Base-by-base conservation (phyloP, 495 filamentous ascomycete genomes). In the Penicillium longicatenatum region DNA sequence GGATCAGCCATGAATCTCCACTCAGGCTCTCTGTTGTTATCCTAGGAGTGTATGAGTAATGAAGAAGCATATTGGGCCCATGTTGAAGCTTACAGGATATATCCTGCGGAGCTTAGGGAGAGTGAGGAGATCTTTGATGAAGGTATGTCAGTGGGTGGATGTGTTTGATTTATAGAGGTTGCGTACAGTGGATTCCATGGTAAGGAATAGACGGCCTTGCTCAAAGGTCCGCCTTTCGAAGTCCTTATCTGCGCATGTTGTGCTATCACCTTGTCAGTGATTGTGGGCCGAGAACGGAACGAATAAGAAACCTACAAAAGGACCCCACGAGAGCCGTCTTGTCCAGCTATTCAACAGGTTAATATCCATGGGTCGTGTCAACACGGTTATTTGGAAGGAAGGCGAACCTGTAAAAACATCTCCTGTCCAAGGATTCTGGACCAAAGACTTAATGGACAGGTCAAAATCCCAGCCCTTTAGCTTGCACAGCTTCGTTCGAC, bases 1-100 rank as follows among this genome's bases (percentile, higher is more conserved):
- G 35, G 8, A 39, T 39, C n/a, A 39, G 68, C 31, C 70, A 75
- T 19, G 69, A 71, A 53, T 75, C 70, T 19, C 73, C 72, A 14
- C 61, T 45, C 12, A 72, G 69, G 2, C 72, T 74, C 35, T 76
- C 74, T 71, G 76, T 75, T 42, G 72, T 73, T 46, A 69, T 63
- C 39, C 74, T 78, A 48, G 20, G 56, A 35, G 31, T 29, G 6
- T 31, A 61, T 74, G 50, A 72, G 58, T 43, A 19, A 21, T 16
- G 3, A 19, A 48, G 14, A 17, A 17, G 22, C 10, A 29, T 5
- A 48, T 14, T 17, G 46, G 7, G 21, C n/a, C 8, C 30, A 7
- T 2, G 35, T 19, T 16, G 14, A 19, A 2, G 16, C 33, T 42
- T 19, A 52, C 75, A 78, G 46, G 4, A 77, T 42, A 49, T 70